phyloP scores from a whole-genome alignment of 306 rosid species.

The Castanea crenata region DNA sequence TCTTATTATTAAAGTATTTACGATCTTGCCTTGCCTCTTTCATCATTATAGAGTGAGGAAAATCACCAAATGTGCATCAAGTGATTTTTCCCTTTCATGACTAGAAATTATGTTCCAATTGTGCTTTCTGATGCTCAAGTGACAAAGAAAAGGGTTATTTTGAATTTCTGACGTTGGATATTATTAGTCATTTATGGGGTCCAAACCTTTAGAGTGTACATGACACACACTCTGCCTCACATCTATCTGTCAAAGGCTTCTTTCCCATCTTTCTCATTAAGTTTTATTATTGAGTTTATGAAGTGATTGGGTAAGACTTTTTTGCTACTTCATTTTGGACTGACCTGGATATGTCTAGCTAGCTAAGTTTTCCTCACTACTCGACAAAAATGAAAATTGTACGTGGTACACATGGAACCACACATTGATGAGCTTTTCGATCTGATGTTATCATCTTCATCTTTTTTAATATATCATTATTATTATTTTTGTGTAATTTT shows the following conservation, averaged over 20 bases:
- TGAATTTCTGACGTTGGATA: slow-evolving; percentile 10
- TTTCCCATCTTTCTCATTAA: not conserved
- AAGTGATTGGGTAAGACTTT: slow-evolving; percentile 30
- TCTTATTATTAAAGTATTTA: slow-evolving; percentile 1
- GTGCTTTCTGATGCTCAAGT: not conserved
- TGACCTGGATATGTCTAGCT: slow-evolving; percentile 27
- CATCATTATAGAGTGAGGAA: not conserved
- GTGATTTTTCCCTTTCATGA: slow-evolving; percentile 9
- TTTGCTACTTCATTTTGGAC: slow-evolving; percentile 21
- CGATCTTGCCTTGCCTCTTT: slow-evolving; percentile 3
- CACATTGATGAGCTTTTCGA: slow-evolving; percentile 22
- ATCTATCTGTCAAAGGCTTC: slow-evolving; percentile 24
- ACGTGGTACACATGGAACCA: slow-evolving; percentile 29
- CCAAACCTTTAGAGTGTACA: not conserved
- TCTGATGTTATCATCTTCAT: slow-evolving; percentile 32
- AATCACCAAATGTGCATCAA: slow-evolving; percentile 9
- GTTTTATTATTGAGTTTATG: slow-evolving; percentile 11
- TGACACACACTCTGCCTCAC: not conserved
- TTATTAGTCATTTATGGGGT: not conserved
- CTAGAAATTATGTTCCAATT: not conserved
- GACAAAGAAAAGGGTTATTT: not conserved
- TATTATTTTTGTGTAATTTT: slow-evolving; percentile 21
- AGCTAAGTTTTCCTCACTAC: slow-evolving; percentile 27
- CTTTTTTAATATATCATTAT: slow-evolving; percentile 24
- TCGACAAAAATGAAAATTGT: slow-evolving; percentile 16